These are phyloP conservation scores for Epichloe elymi DNA, from an alignment of 2,329 filamentous ascomycete species.

Conservation along the genomic window DNA sequence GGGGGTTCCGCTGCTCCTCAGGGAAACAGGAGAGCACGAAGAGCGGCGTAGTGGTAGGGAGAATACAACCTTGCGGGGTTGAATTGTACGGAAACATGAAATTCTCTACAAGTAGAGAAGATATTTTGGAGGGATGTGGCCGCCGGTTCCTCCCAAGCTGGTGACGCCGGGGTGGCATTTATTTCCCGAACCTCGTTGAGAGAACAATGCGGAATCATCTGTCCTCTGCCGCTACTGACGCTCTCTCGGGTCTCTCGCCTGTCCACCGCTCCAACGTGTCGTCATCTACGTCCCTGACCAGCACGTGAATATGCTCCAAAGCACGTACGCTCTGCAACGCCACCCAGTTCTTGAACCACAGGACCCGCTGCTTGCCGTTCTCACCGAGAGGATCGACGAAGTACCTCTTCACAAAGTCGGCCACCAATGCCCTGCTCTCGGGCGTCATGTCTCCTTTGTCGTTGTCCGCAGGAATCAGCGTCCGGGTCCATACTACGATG, in stretches of 20 bases:
- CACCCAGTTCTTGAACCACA: conserved; percentile 96
- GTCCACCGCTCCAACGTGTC: conserved; percentile 42
- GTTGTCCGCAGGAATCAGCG: conserved; percentile 58
- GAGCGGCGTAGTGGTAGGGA: conserved; percentile 30
- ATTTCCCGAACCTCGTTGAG: not conserved
- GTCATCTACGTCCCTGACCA: conserved; percentile 42
- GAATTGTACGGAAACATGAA: not conserved
- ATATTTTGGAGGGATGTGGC: not conserved
- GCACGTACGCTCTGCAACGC: conserved; percentile 76
- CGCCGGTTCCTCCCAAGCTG: not conserved
- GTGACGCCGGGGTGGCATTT: not conserved
- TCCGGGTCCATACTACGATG: conserved; percentile 86
- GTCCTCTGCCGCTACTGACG: not conserved
- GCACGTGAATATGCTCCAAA: conserved; percentile 80
- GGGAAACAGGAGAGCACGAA: conserved; percentile 40
- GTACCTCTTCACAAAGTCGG: conserved; percentile 53
- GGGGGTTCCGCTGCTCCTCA: conserved; percentile 22
- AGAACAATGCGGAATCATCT: not conserved
- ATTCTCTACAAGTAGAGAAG: no score
- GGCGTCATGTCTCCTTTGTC: conserved; percentile 59
- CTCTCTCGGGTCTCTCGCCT: conserved; percentile 27
- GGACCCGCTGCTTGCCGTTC: conserved; percentile 35
- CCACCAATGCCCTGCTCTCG: conserved; percentile 49
- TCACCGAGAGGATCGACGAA: conserved; percentile 49
- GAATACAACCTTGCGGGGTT: not conserved